Conservation (phyloP, 2,329 filamentous ascomycete genomes). For the Incumbomyces delicatus region DNA sequence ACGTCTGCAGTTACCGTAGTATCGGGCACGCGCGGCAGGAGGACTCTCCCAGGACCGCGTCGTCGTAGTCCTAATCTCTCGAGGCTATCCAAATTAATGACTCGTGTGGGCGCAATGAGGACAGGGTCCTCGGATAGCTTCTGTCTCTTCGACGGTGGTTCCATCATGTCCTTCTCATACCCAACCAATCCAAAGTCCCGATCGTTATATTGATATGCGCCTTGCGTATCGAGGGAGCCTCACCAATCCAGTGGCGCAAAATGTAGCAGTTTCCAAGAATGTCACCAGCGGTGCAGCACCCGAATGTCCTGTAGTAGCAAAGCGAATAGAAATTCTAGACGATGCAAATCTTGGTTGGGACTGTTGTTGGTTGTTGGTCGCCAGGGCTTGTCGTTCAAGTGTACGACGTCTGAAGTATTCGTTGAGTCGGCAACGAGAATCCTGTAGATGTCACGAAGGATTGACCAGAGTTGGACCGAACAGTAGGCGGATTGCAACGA, state of each 20-base stretch:
- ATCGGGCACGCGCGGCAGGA: slow-evolving; percentile 14
- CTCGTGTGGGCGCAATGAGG: slow-evolving; percentile 9
- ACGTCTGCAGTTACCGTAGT: slow-evolving; percentile 16
- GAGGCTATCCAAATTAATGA: slow-evolving; percentile 15
- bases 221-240: too few species aligned
- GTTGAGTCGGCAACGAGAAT: neutral
- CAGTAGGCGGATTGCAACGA: neutral
- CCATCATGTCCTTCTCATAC: slow-evolving; percentile 11
- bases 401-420: too few species aligned
- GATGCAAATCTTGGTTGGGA: too few species aligned
- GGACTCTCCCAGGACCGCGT: neutral
- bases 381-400: too few species aligned
- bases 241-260: too few species aligned
- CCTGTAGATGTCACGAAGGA: neutral
- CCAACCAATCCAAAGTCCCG: neutral
- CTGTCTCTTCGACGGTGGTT: slow-evolving; percentile 18
- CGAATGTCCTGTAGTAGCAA: too few species aligned
- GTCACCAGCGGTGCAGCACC: too few species aligned
- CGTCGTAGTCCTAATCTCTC: slow-evolving; percentile 12
- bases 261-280: too few species aligned
- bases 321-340: too few species aligned
- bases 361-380: too few species aligned
- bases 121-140: slow-evolving; percentile 10
- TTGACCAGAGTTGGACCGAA: neutral
- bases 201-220: neutral